Percentiles rank a stretch among this genome's conserved stretches.
phyloP scores from a whole-genome alignment of 306 rosid genomes.

The Chamaecrista fasciculata region DNA sequence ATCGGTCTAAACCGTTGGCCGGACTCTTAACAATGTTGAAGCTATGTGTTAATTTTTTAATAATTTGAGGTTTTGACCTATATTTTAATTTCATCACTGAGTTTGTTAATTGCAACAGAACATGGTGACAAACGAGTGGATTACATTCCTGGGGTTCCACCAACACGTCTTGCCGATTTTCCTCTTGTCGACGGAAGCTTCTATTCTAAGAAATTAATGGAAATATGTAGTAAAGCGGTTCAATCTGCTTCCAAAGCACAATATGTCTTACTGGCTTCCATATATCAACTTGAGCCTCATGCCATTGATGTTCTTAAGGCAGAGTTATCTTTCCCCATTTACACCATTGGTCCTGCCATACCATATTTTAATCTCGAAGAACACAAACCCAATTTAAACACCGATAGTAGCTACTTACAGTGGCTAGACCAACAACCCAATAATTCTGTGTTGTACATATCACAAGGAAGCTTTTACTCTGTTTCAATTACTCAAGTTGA shows the following conservation, averaged over 20 bases:
- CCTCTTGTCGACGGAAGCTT: conserved; percentile 14
- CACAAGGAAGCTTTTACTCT: conserved; percentile 43
- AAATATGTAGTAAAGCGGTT: conserved; percentile 8
- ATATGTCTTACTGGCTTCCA: conserved; percentile 36
- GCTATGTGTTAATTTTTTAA: no score
- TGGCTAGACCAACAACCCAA: conserved; percentile 48
- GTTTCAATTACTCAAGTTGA: conserved; percentile 38
- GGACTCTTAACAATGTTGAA: no score
- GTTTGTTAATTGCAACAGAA: conserved; percentile 19
- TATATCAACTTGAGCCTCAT: conserved; percentile 43
- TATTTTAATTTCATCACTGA: no score
- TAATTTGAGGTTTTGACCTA: no score
- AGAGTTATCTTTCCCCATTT: conserved; percentile 27
- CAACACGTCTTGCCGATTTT: conserved; percentile 40
- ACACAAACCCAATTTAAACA: neutral
- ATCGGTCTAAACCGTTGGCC: no score
- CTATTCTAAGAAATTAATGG: neutral
- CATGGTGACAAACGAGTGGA: conserved; percentile 36
- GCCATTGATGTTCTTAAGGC: conserved; percentile 34
- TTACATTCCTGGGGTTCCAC: conserved; percentile 48
- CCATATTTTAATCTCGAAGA: conserved; percentile 24
- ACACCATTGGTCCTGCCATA: conserved; percentile 43
- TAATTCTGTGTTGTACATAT: conserved; percentile 43
- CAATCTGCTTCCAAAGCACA: conserved; percentile 30
- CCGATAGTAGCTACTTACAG: conserved; percentile 20